Percentiles rank a stretch among this genome's conserved stretches.
Conservation (phyloP, 345 rosid genomes). For the Boechera divaricarpa region DNA sequence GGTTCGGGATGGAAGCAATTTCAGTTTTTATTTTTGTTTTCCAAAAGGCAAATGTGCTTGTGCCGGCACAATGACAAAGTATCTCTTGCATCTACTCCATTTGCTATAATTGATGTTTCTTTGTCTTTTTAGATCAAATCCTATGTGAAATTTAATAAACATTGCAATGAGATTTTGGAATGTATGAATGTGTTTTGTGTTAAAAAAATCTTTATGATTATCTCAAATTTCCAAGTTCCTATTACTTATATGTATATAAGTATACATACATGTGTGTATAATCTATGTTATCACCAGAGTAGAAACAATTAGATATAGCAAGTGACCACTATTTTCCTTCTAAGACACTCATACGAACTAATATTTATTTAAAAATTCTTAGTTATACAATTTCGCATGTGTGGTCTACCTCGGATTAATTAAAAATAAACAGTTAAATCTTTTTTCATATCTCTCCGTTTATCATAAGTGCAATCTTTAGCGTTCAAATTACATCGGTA, state of each 20-base stretch:
- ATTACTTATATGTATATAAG: slow-evolving; percentile 20
- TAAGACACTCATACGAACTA: slow-evolving; percentile 21
- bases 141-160: no score
- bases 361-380: not conserved
- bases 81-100: no score
- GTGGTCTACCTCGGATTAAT: not conserved
- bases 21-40: no score
- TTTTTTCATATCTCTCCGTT: not conserved
- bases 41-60: no score
- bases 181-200: no score
- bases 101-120: no score
- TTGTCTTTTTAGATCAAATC: no score
- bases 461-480: not conserved
- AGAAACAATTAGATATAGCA: slow-evolving; percentile 33
- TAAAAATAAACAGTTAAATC: not conserved
- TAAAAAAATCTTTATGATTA: not conserved
- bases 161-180: no score
- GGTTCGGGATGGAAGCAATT: no score
- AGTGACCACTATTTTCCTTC: slow-evolving; percentile 33
- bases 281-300: not conserved
- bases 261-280: not conserved
- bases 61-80: no score
- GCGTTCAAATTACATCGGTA: not conserved
- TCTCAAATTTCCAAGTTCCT: slow-evolving; percentile 24
- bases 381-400: slow-evolving; percentile 9